phyloP scores from a whole-genome alignment of 306 rosid genomes.

The Fragaria ananassa region DNA sequence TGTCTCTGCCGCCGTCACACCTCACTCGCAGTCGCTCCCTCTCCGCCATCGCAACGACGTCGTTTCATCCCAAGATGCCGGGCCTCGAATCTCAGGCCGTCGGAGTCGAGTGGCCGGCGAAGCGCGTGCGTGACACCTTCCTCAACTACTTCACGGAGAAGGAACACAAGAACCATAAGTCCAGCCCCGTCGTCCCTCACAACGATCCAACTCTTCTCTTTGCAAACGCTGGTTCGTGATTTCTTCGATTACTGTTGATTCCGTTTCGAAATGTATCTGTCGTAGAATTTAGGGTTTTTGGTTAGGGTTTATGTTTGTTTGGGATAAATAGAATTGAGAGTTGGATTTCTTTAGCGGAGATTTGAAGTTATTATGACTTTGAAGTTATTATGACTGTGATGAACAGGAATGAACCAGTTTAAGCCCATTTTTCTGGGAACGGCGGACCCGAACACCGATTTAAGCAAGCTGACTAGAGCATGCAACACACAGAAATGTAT shows the following conservation, averaged over 20 bases:
- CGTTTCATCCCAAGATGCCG: slow-evolving; percentile 19
- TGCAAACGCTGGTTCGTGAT: slow-evolving; percentile 69
- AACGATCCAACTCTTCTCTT: slow-evolving; percentile 91
- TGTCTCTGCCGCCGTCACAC: slow-evolving; percentile 27
- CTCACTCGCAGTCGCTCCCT: background rate
- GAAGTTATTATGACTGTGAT: background rate
- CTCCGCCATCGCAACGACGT: background rate
- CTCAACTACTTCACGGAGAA: slow-evolving; percentile 46
- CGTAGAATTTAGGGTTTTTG: too few relatives aligned
- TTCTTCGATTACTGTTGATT: too few relatives aligned
- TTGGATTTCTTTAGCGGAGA: too few relatives aligned
- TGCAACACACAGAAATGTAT: slow-evolving; percentile 93
- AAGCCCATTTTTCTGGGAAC: slow-evolving; percentile 95
- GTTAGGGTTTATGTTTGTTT: background rate
- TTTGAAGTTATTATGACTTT: too few relatives aligned
- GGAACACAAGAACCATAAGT: slow-evolving; percentile 52
- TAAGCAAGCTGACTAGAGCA: slow-evolving; percentile 84
- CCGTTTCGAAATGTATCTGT: background rate
- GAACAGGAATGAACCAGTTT: slow-evolving; percentile 90
- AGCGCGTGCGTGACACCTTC: slow-evolving; percentile 43
- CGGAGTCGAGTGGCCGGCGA: slow-evolving; percentile 46
- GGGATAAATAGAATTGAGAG: background rate
- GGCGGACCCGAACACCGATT: slow-evolving; percentile 71
- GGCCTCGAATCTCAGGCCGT: slow-evolving; percentile 25
- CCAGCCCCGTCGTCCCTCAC: slow-evolving; percentile 90